A percentile compares a stretch with the other conserved stretches of the same genome.
Conservation (phyloP, 768 basidiomycete species). For the Pleurotus tuoliensis region DNA sequence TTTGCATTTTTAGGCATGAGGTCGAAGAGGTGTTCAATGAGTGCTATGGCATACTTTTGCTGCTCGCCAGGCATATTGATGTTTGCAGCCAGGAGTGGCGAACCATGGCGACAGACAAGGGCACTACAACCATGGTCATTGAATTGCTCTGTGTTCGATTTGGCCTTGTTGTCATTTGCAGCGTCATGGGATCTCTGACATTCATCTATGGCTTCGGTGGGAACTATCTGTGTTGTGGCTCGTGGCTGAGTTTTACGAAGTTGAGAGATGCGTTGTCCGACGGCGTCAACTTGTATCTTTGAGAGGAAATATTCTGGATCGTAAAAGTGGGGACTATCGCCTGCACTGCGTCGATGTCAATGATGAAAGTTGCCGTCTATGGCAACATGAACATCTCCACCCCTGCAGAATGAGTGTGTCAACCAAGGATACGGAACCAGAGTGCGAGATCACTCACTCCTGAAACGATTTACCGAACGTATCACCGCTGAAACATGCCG, state of each 20-base stretch:
- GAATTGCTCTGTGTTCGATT: conserved; percentile 10
- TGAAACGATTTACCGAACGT: not conserved
- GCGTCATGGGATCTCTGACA: conserved; percentile 23
- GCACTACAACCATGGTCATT: conserved; percentile 25
- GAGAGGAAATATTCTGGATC: conserved; percentile 18
- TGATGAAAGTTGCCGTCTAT: conserved; percentile 29
- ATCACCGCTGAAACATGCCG: conserved; percentile 7
- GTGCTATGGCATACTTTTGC: conserved; percentile 23
- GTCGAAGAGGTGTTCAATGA: conserved; percentile 24
- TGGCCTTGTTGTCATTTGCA: conserved; percentile 19
- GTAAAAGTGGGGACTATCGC: conserved; percentile 19
- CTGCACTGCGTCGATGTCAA: conserved; percentile 14
- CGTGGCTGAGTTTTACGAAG: conserved; percentile 8
- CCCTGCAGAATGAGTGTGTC: not conserved
- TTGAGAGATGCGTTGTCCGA: conserved; percentile 14
- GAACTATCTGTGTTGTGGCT: conserved; percentile 2
- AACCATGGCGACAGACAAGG: conserved; percentile 28
- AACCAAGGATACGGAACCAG: not conserved
- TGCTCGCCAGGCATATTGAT: conserved; percentile 27
- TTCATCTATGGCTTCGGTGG: conserved; percentile 19
- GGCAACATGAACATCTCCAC: conserved; percentile 5
- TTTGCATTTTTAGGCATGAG: conserved; percentile 17
- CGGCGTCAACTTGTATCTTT: conserved; percentile 16
- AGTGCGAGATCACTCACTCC: no score
- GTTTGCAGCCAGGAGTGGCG: conserved; percentile 27